Conservation (phyloP, 495 filamentous ascomycete species). For the Trichoderma orchidacearum region DNA sequence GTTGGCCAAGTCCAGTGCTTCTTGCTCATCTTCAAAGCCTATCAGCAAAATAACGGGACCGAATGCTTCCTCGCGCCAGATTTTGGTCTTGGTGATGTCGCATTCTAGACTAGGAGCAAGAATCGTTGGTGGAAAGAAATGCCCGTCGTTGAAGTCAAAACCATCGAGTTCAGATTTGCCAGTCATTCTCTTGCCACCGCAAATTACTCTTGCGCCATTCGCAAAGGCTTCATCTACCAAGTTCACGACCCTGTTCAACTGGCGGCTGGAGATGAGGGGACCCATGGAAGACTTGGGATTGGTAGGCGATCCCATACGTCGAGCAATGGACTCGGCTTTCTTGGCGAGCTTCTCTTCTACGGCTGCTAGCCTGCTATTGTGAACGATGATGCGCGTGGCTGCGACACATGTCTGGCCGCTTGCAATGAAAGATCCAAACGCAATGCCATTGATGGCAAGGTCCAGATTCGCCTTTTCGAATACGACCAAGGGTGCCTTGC, state of each 20-base stretch:
- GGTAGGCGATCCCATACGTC: conserved; percentile 49
- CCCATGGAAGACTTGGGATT: conserved; percentile 44
- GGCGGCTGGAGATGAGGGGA: conserved; percentile 23
- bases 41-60: conserved; percentile 36
- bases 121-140: conserved; percentile 45
- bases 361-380: conserved; percentile 31
- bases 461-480: conserved; percentile 37
- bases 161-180: conserved; percentile 15
- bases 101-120: conserved; percentile 17
- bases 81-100: conserved; percentile 40
- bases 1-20: conserved; percentile 33
- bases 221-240: conserved; percentile 20
- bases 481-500: conserved; percentile 44
- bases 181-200: conserved; percentile 19
- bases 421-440: conserved; percentile 43
- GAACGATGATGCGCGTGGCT: conserved; percentile 43
- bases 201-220: conserved; percentile 18
- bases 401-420: conserved; percentile 49
- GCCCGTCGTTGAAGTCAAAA: conserved; percentile 31
- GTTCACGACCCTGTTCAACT: conserved; percentile 19
- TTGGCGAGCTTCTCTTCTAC: conserved; percentile 44
- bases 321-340: conserved; percentile 37
- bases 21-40: conserved; percentile 31
- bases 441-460: conserved; percentile 40
- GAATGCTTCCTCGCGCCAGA: conserved; percentile 35